Conservation (phyloP, 768 basidiomycete species). For the Dentipellis sp. region DNA sequence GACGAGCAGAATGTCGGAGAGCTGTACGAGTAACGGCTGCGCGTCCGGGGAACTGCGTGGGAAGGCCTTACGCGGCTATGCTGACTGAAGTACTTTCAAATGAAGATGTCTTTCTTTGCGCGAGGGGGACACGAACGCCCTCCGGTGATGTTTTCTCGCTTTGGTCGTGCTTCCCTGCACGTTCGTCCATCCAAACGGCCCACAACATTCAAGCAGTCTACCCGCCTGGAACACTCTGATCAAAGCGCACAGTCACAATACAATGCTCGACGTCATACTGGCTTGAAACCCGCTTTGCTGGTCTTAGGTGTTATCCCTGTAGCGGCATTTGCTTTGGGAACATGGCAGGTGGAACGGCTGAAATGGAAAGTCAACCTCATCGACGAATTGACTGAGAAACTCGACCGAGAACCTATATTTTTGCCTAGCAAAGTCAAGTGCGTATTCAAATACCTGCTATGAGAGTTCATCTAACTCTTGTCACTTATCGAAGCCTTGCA, state of each 20-base stretch:
- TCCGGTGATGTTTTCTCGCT: too few species aligned
- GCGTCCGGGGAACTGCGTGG: not conserved
- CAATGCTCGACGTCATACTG: slow-evolving; percentile 47
- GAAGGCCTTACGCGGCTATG: not conserved
- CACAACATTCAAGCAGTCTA: not conserved
- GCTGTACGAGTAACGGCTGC: not conserved
- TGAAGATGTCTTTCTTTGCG: not conserved
- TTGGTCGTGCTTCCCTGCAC: too few species aligned
- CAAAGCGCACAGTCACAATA: slow-evolving; percentile 24
- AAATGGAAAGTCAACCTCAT: slow-evolving; percentile 94
- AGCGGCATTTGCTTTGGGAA: slow-evolving; percentile 82
- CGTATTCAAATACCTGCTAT: not conserved
- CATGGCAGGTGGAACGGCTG: slow-evolving; percentile 89
- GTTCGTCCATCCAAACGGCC: not conserved
- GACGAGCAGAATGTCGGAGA: not conserved
- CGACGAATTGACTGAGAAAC: slow-evolving; percentile 86
- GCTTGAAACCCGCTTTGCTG: slow-evolving; percentile 62
- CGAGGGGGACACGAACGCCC: too few species aligned
- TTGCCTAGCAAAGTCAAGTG: slow-evolving; percentile 87
- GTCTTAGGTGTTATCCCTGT: slow-evolving; percentile 81
- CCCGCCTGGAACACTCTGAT: slow-evolving; percentile 9
- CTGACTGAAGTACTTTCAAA: not conserved
- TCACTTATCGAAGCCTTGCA: slow-evolving; percentile 37
- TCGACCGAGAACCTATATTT: slow-evolving; percentile 66
- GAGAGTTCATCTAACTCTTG: not conserved